Conservation (phyloP, 2,329 filamentous ascomycete genomes). For the Beauveria medogensis region DNA sequence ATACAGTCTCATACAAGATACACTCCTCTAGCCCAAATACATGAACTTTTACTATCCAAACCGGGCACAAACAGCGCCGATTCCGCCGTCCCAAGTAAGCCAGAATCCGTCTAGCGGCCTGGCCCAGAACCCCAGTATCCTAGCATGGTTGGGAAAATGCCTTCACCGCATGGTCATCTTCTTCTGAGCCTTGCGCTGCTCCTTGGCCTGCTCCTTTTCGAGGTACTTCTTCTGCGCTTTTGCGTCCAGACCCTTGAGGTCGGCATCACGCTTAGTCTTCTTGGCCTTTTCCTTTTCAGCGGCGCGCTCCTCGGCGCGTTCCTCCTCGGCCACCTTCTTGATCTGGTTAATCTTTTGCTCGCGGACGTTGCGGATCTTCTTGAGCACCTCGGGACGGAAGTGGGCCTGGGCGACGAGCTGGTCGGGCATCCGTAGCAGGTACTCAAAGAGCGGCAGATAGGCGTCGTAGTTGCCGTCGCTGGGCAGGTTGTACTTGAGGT, state of each 20-base stretch:
- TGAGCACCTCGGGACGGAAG: constrained; percentile 84
- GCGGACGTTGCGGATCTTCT: constrained; percentile 72
- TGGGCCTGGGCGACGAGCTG: constrained; percentile 66
- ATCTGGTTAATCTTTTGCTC: constrained; percentile 76
- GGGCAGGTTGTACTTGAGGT: constrained; percentile 66
- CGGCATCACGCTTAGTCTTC: constrained; percentile 83
- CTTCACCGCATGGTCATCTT: constrained; percentile 40
- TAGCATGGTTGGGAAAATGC: neutral
- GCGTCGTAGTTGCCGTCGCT: constrained; percentile 53
- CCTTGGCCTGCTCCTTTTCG: constrained; percentile 72
- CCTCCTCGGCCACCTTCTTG: constrained; percentile 68
- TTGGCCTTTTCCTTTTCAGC: constrained; percentile 65
- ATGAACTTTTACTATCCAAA: neutral
- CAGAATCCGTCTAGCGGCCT: neutral
- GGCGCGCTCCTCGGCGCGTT: constrained; percentile 71
- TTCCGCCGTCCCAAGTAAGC: neutral
- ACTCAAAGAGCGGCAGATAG: constrained; percentile 67
- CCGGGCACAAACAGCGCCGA: neutral
- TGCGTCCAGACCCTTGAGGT: constrained; percentile 67
- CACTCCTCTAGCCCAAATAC: neutral
- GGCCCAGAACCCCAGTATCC: neutral
- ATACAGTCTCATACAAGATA: neutral
- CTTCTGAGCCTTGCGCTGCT: constrained; percentile 48
- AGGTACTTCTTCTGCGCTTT: constrained; percentile 82
- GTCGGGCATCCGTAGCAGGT: constrained; percentile 81